phyloP scores from a whole-genome alignment of 257 asterid species.

The Verbena officinalis region DNA sequence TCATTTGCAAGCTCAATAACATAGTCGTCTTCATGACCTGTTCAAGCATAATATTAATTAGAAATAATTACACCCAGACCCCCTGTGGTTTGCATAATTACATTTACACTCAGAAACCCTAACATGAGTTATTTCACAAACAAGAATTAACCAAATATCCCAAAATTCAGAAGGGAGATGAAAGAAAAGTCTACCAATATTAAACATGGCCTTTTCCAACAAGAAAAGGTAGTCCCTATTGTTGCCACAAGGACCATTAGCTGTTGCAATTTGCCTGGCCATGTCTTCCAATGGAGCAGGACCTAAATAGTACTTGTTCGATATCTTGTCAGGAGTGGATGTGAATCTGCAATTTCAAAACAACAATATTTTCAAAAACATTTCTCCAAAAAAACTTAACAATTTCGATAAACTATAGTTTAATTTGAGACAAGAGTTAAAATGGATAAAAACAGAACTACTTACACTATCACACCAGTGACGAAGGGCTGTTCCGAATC shows the following conservation, averaged over 20 bases:
- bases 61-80: background rate
- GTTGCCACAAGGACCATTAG: slow-evolving; percentile 90
- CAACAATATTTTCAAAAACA: background rate
- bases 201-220: slow-evolving; percentile 80
- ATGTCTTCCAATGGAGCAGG: slow-evolving; percentile 91
- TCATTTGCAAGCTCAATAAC: slow-evolving; percentile 79
- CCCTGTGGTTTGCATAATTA: no score
- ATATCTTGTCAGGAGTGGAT: slow-evolving; percentile 76
- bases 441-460: background rate
- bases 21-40: slow-evolving; percentile 84
- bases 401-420: background rate
- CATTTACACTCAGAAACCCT: no score
- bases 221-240: slow-evolving; percentile 85
- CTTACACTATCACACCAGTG: slow-evolving; percentile 81
- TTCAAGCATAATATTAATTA: background rate
- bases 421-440: background rate
- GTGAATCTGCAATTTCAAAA: slow-evolving; percentile 60
- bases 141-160: no score
- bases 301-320: slow-evolving; percentile 84
- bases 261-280: slow-evolving; percentile 92
- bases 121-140: background rate
- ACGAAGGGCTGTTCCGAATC: slow-evolving; percentile 58
- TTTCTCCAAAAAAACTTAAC: background rate
- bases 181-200: slow-evolving; percentile 50
- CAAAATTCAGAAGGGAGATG: no score